A percentile compares a stretch with the other conserved stretches of the same genome.
Conservation (phyloP, 2,329 filamentous ascomycete species). For the Fusarium nanum region DNA sequence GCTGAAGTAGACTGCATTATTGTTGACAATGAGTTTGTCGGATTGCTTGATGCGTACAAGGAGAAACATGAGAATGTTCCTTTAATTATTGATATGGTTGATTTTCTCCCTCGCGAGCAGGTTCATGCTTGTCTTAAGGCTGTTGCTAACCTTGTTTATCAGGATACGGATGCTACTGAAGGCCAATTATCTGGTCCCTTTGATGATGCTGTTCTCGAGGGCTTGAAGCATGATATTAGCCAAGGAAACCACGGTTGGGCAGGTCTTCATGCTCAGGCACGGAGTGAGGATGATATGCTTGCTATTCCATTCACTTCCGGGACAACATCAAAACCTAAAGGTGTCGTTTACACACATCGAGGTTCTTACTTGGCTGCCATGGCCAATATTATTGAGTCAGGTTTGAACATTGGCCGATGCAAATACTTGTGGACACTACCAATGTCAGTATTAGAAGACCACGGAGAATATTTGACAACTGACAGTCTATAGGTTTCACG, state of each 20-base stretch:
- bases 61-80: conserved; percentile 71
- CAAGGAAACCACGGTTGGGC: conserved; percentile 79
- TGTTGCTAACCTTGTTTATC: conserved; percentile 41
- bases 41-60: conserved; percentile 75
- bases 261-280: conserved; percentile 75
- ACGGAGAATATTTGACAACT: not conserved
- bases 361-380: conserved; percentile 87
- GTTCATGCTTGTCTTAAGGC: not conserved
- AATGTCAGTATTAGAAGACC: conserved; percentile 73
- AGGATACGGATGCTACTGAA: conserved; percentile 82
- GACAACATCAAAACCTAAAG: conserved; percentile 91
- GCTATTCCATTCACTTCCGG: conserved; percentile 95
- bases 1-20: conserved; percentile 88
- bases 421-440: conserved; percentile 93
- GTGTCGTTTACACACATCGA: conserved; percentile 90
- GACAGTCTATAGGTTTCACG: conserved; percentile 66
- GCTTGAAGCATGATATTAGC: conserved; percentile 76
- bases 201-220: conserved; percentile 84
- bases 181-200: conserved; percentile 83
- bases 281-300: conserved; percentile 82
- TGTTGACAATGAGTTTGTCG: conserved; percentile 82
- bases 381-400: conserved; percentile 89
- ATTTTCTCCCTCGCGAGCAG: conserved; percentile 28
- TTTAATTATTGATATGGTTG: conserved; percentile 77
- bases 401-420: conserved; percentile 80